phyloP scores from a whole-genome alignment of 2,329 filamentous ascomycete species.

The Lachnellula suecica region DNA sequence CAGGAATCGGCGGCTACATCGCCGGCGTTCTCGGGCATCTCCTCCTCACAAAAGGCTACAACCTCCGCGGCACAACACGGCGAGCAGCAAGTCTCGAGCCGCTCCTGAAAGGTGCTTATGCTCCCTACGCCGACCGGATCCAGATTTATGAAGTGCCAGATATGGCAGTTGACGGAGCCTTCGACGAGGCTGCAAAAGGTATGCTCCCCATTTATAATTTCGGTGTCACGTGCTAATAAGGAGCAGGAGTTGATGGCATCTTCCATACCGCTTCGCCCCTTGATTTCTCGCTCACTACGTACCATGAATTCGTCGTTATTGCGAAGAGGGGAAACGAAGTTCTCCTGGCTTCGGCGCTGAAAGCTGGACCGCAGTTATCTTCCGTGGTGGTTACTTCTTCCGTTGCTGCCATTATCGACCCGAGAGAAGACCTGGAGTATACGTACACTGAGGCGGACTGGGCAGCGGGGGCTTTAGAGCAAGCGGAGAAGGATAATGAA shows the following conservation, averaged over 20 bases:
- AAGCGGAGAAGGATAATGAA: conserved; percentile 30
- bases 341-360: conserved; percentile 30
- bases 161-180: conserved; percentile 29
- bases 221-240: conserved; percentile 9
- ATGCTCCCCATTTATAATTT: neutral
- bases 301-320: conserved; percentile 28
- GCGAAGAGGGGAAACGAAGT: conserved; percentile 29
- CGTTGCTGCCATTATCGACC: conserved; percentile 24
- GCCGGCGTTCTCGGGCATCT: conserved; percentile 29
- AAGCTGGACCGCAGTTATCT: conserved; percentile 36
- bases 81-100: conserved; percentile 19
- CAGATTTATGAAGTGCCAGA: conserved; percentile 29
- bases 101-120: conserved; percentile 28
- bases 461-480: conserved; percentile 32
- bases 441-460: conserved; percentile 27
- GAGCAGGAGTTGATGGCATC: conserved; percentile 29
- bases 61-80: conserved; percentile 31
- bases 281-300: conserved; percentile 30
- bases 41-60: conserved; percentile 31
- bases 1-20: conserved; percentile 36
- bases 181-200: conserved; percentile 30
- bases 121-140: conserved; percentile 25
- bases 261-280: conserved; percentile 33
- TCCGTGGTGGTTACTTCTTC: conserved; percentile 43
- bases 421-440: conserved; percentile 22